Evolutionary conservation across 2,329 filamentous ascomycete genomes (phyloP).

Genomic region (Colletotrichum sp.): DNA sequence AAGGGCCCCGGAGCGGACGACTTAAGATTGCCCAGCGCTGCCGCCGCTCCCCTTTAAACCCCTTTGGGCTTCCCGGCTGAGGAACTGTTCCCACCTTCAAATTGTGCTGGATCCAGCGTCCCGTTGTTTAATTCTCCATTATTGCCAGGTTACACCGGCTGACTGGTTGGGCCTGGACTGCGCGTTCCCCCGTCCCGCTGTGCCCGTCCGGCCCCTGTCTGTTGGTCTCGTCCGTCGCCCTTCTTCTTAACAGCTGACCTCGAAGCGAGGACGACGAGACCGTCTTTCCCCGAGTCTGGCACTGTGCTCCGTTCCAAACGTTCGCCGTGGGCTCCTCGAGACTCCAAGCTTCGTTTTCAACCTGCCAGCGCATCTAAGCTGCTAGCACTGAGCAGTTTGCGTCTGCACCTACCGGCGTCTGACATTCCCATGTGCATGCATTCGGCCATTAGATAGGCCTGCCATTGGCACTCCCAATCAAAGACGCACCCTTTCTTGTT

Average conservation of each 20-base stretch:
- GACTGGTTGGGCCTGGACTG: conserved; percentile 9
- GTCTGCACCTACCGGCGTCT: conserved; percentile 14
- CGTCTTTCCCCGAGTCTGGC: background rate
- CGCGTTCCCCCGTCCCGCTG: background rate
- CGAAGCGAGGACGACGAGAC: background rate
- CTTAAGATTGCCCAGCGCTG: background rate
- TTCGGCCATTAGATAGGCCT: background rate
- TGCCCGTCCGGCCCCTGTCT: background rate
- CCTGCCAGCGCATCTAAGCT: background rate
- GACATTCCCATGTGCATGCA: background rate
- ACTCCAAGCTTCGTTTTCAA: background rate
- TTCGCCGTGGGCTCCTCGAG: background rate
- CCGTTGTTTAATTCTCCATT: conserved; percentile 6
- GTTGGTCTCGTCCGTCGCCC: background rate
- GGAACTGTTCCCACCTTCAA: background rate
- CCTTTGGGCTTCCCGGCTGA: background rate
- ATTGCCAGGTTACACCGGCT: conserved; percentile 12
- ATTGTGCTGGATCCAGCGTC: conserved; percentile 8
- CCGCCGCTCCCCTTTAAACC: background rate
- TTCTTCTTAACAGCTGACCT: background rate
- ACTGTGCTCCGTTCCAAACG: background rate
- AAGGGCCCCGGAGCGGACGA: background rate
- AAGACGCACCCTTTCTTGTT: background rate
- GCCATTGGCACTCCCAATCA: background rate
- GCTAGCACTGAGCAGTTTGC: background rate